A percentile compares a stretch with the other conserved stretches of the same genome.
These are phyloP conservation scores for Aegilops speltoides DNA, from an alignment of 176 grass and related monocot species.

Conservation along the genomic window DNA sequence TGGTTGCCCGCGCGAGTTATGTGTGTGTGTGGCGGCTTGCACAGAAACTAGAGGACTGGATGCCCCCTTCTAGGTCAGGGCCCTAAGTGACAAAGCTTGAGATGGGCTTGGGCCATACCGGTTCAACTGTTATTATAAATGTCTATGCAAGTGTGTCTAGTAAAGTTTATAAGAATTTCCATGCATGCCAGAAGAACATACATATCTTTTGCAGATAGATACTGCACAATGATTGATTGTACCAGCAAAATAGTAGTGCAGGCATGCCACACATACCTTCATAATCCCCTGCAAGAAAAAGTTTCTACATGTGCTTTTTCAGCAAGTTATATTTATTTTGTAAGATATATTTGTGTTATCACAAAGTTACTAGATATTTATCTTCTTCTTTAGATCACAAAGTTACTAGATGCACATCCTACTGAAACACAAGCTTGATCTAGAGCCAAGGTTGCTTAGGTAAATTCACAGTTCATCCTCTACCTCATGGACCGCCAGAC, in stretches of 20 bases:
- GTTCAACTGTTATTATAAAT: neutral
- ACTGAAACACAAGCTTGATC: neutral
- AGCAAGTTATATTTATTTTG: slow-evolving; percentile 21
- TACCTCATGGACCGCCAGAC: neutral
- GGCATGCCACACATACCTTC: slow-evolving; percentile 32
- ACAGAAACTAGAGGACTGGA: too few species aligned
- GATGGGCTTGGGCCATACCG: too few species aligned
- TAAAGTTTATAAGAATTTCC: neutral
- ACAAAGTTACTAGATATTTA: slow-evolving; percentile 1
- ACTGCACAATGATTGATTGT: slow-evolving; percentile 56
- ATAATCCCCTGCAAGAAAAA: slow-evolving; percentile 1
- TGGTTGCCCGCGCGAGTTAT: too few species aligned
- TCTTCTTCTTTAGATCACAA: slow-evolving; percentile 6
- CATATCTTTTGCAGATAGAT: slow-evolving; percentile 60
- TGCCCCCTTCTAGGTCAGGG: too few species aligned
- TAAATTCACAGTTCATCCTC: neutral
- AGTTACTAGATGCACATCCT: neutral
- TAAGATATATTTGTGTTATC: neutral
- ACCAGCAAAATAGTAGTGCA: slow-evolving; percentile 54
- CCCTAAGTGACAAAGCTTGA: too few species aligned
- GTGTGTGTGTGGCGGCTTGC: too few species aligned
- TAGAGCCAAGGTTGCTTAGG: neutral
- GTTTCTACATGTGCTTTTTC: neutral
- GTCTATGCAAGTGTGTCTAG: neutral
- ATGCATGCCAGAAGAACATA: neutral